Conservation (phyloP, 805 yeast genomes). For the Wickerhamomyces pijperi region DNA sequence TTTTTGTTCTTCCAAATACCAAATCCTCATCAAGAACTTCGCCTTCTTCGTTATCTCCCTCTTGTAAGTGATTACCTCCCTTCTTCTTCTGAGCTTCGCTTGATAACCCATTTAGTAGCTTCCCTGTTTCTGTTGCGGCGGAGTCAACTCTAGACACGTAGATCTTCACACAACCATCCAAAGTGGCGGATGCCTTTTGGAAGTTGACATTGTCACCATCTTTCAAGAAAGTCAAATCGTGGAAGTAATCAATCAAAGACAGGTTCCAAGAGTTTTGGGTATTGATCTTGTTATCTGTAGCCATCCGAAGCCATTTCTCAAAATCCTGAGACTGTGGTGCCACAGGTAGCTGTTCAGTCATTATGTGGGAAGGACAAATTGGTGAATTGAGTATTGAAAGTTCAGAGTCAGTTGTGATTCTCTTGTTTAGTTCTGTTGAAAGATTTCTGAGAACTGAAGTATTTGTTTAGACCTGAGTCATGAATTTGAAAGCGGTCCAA, state of each 20-base stretch:
- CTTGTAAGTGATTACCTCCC: slow-evolving; percentile 9
- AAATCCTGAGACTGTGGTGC: slow-evolving; percentile 8
- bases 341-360: background rate
- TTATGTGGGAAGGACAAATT: too few relatives aligned
- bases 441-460: too few relatives aligned
- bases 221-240: slow-evolving; percentile 62
- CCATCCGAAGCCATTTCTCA: slow-evolving; percentile 21
- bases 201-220: slow-evolving; percentile 79
- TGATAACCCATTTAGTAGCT: slow-evolving; percentile 66
- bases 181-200: slow-evolving; percentile 80
- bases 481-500: too few relatives aligned
- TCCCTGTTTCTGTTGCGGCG: slow-evolving; percentile 83
- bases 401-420: too few relatives aligned
- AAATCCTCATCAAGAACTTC: slow-evolving; percentile 6
- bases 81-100: slow-evolving; percentile 21
- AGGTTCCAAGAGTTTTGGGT: slow-evolving; percentile 82
- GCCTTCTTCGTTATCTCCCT: slow-evolving; percentile 15
- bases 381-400: too few relatives aligned
- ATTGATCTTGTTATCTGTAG: slow-evolving; percentile 47
- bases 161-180: slow-evolving; percentile 91
- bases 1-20: background rate
- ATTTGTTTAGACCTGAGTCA: too few relatives aligned
- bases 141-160: slow-evolving; percentile 90
- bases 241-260: slow-evolving; percentile 84
- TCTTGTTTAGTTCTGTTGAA: too few relatives aligned